phyloP scores from a whole-genome alignment of 2,329 filamentous ascomycete genomes.

The Parafenestella ontariensis region DNA sequence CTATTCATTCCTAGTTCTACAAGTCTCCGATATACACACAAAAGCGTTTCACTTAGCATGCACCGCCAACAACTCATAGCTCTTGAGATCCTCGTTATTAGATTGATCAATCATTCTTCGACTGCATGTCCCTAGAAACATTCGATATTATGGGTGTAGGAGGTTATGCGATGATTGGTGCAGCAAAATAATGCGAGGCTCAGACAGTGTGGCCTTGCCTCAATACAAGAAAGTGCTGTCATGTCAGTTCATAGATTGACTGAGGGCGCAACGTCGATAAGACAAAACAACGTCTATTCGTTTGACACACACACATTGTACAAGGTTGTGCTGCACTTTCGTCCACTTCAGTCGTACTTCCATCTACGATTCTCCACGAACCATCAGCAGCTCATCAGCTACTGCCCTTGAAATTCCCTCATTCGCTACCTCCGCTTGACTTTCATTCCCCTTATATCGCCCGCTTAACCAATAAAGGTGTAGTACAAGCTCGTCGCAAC shows the following conservation, averaged over 20 bases:
- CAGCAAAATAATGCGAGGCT: too few species aligned
- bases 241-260: not conserved
- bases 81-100: too few species aligned
- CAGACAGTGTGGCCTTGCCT: too few species aligned
- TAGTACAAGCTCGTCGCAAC: constrained; percentile 49
- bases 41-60: too few species aligned
- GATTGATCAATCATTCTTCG: too few species aligned
- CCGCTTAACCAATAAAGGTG: constrained; percentile 24
- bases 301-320: constrained; percentile 16
- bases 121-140: too few species aligned
- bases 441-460: not conserved
- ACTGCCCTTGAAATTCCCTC: not conserved
- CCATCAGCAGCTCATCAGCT: not conserved
- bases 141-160: too few species aligned
- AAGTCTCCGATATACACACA: too few species aligned
- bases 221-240: not conserved
- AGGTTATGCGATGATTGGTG: too few species aligned
- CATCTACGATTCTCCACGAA: not conserved
- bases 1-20: too few species aligned
- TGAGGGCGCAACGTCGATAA: not conserved
- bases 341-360: not conserved
- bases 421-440: not conserved
- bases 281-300: constrained; percentile 6
- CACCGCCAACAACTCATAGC: too few species aligned
- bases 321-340: constrained; percentile 3